Evolutionary conservation across 441 rosid species (phyloP).

Genomic region (Cnidoscolus chayamansa): DNA sequence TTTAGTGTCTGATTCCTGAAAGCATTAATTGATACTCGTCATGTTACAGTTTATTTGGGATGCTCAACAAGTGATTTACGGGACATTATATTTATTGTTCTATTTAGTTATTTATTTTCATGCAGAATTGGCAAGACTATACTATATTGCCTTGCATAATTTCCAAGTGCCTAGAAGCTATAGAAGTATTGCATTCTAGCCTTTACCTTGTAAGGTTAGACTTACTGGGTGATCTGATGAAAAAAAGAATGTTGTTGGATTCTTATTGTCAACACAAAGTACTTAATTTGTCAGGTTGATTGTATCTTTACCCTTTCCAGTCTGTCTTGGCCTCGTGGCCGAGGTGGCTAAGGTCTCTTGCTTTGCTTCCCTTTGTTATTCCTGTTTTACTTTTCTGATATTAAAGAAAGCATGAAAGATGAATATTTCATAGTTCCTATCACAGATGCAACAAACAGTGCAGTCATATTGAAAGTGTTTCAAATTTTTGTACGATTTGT

Average conservation of each 20-base stretch:
- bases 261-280: too few relatives aligned
- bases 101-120: neutral
- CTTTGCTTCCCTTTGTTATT: neutral
- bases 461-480: neutral
- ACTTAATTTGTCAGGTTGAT: too few relatives aligned
- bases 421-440: neutral
- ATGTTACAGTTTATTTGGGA: neutral
- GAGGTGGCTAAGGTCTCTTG: too few relatives aligned
- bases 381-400: neutral
- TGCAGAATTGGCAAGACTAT: neutral
- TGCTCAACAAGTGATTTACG: neutral
- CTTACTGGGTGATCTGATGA: neutral
- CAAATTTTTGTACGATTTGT: neutral
- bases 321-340: too few relatives aligned
- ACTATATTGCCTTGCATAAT: neutral
- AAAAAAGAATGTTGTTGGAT: too few relatives aligned
- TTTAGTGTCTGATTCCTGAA: neutral
- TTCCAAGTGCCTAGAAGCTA: neutral
- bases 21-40: neutral
- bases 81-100: too few relatives aligned
- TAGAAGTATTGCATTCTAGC: too few relatives aligned
- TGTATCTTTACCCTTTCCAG: too few relatives aligned
- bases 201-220: too few relatives aligned
- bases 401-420: neutral
- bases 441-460: neutral